A percentile compares a stretch with the other conserved stretches of the same genome.
Conservation (phyloP, 768 basidiomycete species). For the Podaxis carcinomalis region DNA sequence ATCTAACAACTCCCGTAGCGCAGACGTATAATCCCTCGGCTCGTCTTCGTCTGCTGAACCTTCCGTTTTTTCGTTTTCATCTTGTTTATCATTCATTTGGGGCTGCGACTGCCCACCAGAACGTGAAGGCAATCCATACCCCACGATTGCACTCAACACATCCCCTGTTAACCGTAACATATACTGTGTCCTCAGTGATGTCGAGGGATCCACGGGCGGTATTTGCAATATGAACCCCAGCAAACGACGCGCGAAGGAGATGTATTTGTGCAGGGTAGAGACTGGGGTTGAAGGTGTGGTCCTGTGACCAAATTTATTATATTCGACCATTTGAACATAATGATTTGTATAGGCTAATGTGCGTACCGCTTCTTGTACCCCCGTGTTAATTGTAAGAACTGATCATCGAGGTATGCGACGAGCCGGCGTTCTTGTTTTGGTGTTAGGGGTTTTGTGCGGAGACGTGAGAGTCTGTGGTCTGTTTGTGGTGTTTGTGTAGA, state of each 20-base stretch:
- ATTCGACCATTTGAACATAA: background rate
- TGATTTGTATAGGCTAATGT: background rate
- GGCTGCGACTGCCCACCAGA: background rate
- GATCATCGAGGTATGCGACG: slow-evolving; percentile 59
- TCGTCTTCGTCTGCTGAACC: background rate
- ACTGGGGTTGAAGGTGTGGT: slow-evolving; percentile 48
- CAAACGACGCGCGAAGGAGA: slow-evolving; percentile 51
- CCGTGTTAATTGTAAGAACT: slow-evolving; percentile 61
- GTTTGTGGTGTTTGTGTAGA: background rate
- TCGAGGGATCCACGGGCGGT: slow-evolving; percentile 69
- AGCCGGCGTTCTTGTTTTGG: slow-evolving; percentile 60
- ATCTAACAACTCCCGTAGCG: slow-evolving; percentile 50
- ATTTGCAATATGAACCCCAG: slow-evolving; percentile 67
- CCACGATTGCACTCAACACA: slow-evolving; percentile 52
- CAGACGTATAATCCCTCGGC: slow-evolving; percentile 6
- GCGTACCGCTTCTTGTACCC: slow-evolving; percentile 73
- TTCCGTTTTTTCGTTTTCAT: background rate
- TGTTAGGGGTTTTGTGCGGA: slow-evolving; percentile 34
- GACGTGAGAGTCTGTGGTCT: background rate
- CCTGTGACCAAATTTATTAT: slow-evolving; percentile 20
- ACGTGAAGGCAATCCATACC: slow-evolving; percentile 38
- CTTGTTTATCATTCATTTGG: background rate
- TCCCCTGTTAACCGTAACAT: slow-evolving; percentile 74
- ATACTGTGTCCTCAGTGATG: slow-evolving; percentile 58
- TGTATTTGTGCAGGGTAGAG: slow-evolving; percentile 55